Percentiles rank a stretch among this genome's conserved stretches.
phyloP scores from a whole-genome alignment of 2,329 filamentous ascomycete genomes.

The Fusarium secorum region DNA sequence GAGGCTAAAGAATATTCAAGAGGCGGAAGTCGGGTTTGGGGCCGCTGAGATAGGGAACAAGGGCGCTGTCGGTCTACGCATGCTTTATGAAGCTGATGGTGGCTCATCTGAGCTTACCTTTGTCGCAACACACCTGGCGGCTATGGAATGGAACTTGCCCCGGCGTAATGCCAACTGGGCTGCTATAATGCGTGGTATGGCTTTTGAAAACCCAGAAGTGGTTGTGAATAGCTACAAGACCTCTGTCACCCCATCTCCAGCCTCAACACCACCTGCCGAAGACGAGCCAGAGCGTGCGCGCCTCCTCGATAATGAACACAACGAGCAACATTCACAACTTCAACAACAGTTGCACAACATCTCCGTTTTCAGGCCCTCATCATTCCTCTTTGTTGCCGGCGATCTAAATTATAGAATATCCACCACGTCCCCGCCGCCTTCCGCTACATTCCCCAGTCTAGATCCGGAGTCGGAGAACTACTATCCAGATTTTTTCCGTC shows the following conservation, averaged over 20 bases:
- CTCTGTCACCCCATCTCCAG: constrained; percentile 34
- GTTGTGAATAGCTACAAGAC: constrained; percentile 44
- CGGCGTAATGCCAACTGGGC: constrained; percentile 89
- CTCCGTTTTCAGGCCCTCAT: constrained; percentile 76
- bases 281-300: constrained; percentile 43
- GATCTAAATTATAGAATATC: constrained; percentile 96
- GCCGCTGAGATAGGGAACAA: constrained; percentile 93
- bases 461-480: constrained; percentile 65
- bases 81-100: constrained; percentile 61
- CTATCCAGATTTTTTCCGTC: constrained; percentile 70
- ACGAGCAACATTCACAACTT: constrained; percentile 47
- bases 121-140: constrained; percentile 85
- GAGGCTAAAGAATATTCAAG: constrained; percentile 71
- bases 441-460: constrained; percentile 69
- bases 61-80: constrained; percentile 82
- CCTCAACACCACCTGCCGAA: constrained; percentile 35
- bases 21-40: constrained; percentile 86
- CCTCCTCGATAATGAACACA: constrained; percentile 48
- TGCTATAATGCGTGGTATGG: constrained; percentile 78
- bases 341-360: constrained; percentile 61
- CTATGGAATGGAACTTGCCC: constrained; percentile 81
- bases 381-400: constrained; percentile 85
- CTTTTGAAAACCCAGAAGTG: constrained; percentile 69
- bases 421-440: constrained; percentile 66
- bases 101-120: constrained; percentile 75